Base-by-base conservation (phyloP, 2,329 filamentous ascomycete genomes). In the Botrytis fabae region DNA sequence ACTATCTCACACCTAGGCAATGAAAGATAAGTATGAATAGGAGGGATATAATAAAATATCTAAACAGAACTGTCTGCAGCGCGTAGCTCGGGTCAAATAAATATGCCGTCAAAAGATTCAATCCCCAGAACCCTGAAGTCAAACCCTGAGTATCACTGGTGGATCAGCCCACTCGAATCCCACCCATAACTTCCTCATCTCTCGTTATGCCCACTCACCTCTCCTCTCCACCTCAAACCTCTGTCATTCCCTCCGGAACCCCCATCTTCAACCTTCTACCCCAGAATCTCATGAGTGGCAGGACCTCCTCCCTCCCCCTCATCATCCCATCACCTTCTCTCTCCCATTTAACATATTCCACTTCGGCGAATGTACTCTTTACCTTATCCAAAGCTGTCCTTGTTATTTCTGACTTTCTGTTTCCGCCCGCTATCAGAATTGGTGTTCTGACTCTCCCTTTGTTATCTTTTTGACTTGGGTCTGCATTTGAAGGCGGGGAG, bases 271-370 rank as follows among this genome's bases (percentile, higher is more conserved):
- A 81, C 78, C 91, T 86, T 69, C 91, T 87, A 0, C 91, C 91
- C 78, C 94, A 87, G 78, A 91, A 98, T 79, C 92, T 89, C 94
- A 98, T 98, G 74, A 98, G 87, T 0, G 95, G 94, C 78, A 95
- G 80, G 87, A 97, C 95, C 85, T 98, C 95, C 18, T 97, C 94
- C 70, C 92, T 86, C 80, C 87, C 91, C 63, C 86, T 85, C n/a
- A 94, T 94, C 95, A 98, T 97, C 1, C 87, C 87, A 81, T 97
- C 93, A 9, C 91, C 92, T 4, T 81, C 82, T 79, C 91, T 89
- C 79, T 86, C 88, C 89, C 93, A 96, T 78, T 88, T 88, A 72
- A 90, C 90, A 75, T 91, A 85, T 81, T 89, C 86, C 35, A 93
- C 89, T 78, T 90, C 86, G 75, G 86, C 83, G 81, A 95, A 96